Percentiles rank a stretch among this genome's conserved stretches.
phyloP scores from a whole-genome alignment of 192 early-diverging fungal genomes.

The Gryganskiella cystojenkinii region DNA sequence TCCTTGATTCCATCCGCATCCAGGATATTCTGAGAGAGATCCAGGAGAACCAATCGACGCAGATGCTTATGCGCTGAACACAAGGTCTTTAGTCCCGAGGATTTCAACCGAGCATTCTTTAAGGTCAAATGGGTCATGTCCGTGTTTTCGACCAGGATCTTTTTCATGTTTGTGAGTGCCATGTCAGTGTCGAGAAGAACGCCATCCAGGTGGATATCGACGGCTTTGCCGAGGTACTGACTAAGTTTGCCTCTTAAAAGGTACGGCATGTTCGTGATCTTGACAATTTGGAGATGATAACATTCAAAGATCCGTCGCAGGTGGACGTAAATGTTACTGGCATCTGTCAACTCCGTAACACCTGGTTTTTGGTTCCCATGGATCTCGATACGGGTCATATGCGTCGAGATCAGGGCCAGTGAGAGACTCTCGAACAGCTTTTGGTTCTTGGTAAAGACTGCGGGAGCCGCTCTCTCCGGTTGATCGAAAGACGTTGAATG shows the following conservation, averaged over 20 bases:
- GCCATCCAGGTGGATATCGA: constrained; percentile 31
- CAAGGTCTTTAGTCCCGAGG: constrained; percentile 39
- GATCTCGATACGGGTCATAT: constrained; percentile 44
- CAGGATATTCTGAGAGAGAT: constrained; percentile 32
- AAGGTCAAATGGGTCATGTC: constrained; percentile 36
- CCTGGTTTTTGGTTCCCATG: constrained; percentile 37
- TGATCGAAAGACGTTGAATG: constrained; percentile 26
- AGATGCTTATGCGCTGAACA: constrained; percentile 35
- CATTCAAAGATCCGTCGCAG: constrained; percentile 42
- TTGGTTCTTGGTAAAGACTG: constrained; percentile 29
- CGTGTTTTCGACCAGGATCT: constrained; percentile 36
- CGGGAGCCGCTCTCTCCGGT: constrained; percentile 19
- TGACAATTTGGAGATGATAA: constrained; percentile 28
- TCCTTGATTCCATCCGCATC: constrained; percentile 47
- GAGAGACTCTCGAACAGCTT: constrained; percentile 23
- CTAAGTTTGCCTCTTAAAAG: constrained; percentile 38
- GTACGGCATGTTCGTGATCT: constrained; percentile 35
- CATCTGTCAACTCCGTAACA: constrained; percentile 38
- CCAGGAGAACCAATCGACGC: constrained; percentile 27
- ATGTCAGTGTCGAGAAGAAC: constrained; percentile 49
- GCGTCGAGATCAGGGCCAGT: constrained; percentile 21
- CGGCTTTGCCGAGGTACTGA: constrained; percentile 20
- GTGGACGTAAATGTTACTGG: constrained; percentile 46
- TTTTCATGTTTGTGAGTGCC: constrained; percentile 49
- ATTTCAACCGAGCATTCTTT: constrained; percentile 21